Percentiles rank a stretch among this genome's conserved stretches.
Evolutionary conservation across 2,329 filamentous ascomycete species (phyloP).

Genomic region (Bertia moriformis): DNA sequence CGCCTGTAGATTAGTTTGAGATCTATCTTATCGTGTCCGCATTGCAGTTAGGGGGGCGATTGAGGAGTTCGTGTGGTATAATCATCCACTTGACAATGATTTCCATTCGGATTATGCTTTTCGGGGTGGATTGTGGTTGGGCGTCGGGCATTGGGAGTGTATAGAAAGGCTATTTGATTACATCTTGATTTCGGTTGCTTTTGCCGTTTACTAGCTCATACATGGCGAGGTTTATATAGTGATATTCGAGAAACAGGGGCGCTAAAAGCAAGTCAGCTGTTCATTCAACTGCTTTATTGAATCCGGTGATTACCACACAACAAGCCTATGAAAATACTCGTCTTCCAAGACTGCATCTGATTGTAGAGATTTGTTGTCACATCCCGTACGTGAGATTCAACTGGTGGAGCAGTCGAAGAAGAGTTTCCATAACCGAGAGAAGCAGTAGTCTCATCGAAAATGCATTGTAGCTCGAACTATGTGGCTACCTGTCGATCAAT

Average conservation of each 20-base stretch:
- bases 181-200: constrained; percentile 17
- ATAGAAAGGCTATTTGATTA: constrained; percentile 13
- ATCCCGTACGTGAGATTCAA: constrained; percentile 37
- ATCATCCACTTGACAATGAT: constrained; percentile 20
- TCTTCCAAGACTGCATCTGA: constrained; percentile 30
- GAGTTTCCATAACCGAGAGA: constrained; percentile 35
- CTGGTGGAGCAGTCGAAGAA: constrained; percentile 26
- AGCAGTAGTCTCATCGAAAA: constrained; percentile 38
- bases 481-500: constrained; percentile 23
- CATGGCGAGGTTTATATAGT: constrained; percentile 13
- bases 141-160: neutral
- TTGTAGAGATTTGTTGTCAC: constrained; percentile 36
- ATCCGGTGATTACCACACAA: no score
- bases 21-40: constrained; percentile 15
- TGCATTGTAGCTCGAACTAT: constrained; percentile 25
- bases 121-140: constrained; percentile 1
- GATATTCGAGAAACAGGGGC: constrained; percentile 14
- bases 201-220: constrained; percentile 17
- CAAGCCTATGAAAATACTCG: no score
- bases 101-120: constrained; percentile 17
- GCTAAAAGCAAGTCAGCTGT: constrained; percentile 8
- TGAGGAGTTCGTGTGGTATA: constrained; percentile 15
- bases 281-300: no score
- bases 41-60: constrained; percentile 15
- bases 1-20: constrained; percentile 16